phyloP scores from a whole-genome alignment of 2,329 filamentous ascomycete species.

The Cladosporium cucumerinum region DNA sequence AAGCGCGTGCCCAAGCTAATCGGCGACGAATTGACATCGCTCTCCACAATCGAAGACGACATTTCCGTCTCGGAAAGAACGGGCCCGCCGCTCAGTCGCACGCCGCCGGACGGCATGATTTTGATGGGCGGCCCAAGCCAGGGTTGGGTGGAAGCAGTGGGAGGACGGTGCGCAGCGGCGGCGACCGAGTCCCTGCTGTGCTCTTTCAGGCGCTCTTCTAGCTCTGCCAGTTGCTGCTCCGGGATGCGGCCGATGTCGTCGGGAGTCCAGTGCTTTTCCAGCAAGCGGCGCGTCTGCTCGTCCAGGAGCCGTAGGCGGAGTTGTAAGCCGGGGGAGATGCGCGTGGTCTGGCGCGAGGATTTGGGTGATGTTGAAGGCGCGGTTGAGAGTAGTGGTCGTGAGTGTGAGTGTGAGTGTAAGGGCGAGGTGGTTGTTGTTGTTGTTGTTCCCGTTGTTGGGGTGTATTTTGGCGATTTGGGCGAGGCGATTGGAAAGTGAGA shows the following conservation, averaged over 20 bases:
- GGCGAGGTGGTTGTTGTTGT: background rate
- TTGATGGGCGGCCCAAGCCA: conserved; percentile 57
- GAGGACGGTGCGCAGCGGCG: conserved; percentile 42
- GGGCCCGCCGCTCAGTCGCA: conserved; percentile 30
- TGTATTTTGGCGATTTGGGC: background rate
- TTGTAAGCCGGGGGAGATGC: conserved; percentile 41
- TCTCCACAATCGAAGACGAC: conserved; percentile 36
- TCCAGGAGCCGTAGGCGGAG: conserved; percentile 45
- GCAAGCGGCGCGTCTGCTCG: conserved; percentile 36
- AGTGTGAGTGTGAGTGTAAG: background rate
- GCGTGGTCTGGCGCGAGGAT: conserved; percentile 36
- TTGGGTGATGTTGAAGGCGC: conserved; percentile 9
- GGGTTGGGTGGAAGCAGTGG: conserved; percentile 52
- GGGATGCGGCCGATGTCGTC: conserved; percentile 65
- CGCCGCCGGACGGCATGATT: conserved; percentile 30
- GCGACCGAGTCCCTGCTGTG: conserved; percentile 35
- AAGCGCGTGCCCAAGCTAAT: conserved; percentile 55
- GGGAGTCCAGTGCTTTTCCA: conserved; percentile 25
- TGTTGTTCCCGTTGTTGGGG: background rate
- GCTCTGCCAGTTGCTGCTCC: conserved; percentile 65
- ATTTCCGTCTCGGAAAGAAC: conserved; percentile 38
- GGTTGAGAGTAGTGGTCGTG: background rate
- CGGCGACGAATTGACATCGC: conserved; percentile 44
- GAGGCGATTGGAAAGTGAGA: background rate
- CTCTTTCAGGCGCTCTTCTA: conserved; percentile 55